Conservation (phyloP, 768 basidiomycete species). For the Lactarius quietus region DNA sequence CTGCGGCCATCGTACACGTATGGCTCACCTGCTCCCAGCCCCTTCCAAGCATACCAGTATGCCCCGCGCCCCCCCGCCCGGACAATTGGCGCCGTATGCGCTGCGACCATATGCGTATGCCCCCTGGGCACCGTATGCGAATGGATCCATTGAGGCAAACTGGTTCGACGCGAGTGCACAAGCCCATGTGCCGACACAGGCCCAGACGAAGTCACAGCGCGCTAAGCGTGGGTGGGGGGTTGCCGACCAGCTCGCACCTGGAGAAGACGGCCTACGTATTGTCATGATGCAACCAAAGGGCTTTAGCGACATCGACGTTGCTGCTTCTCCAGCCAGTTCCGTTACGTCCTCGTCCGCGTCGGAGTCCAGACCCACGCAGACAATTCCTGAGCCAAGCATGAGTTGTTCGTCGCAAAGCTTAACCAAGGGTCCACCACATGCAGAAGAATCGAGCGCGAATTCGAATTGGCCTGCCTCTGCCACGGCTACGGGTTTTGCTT, state of each 20-base stretch:
- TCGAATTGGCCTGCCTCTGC: no score
- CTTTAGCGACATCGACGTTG: not conserved
- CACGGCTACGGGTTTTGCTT: not conserved
- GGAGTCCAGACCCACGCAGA: not conserved
- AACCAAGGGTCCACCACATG: not conserved
- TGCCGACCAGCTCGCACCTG: not conserved
- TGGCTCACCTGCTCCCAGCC: slow-evolving; percentile 1
- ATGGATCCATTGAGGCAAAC: slow-evolving; percentile 4
- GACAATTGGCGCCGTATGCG: slow-evolving; percentile 12
- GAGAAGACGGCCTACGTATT: slow-evolving; percentile 14
- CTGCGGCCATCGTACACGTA: slow-evolving; percentile 21
- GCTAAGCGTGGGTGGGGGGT: slow-evolving; percentile 2
- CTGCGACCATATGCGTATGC: slow-evolving; percentile 28
- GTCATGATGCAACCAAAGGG: slow-evolving; percentile 18
- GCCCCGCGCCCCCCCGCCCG: slow-evolving; percentile 10
- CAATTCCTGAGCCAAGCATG: not conserved
- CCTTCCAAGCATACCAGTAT: slow-evolving; percentile 15
- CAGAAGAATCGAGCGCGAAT: not conserved
- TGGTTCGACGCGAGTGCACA: slow-evolving; percentile 14
- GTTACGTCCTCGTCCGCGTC: not conserved
- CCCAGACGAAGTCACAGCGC: slow-evolving; percentile 7
- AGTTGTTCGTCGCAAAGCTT: not conserved
- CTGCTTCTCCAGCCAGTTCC: not conserved
- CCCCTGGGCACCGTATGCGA: slow-evolving; percentile 15
- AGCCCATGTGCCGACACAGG: slow-evolving; percentile 1